Base-by-base conservation (phyloP, 495 filamentous ascomycete species). In the Aspergillus carlsbadensis region DNA sequence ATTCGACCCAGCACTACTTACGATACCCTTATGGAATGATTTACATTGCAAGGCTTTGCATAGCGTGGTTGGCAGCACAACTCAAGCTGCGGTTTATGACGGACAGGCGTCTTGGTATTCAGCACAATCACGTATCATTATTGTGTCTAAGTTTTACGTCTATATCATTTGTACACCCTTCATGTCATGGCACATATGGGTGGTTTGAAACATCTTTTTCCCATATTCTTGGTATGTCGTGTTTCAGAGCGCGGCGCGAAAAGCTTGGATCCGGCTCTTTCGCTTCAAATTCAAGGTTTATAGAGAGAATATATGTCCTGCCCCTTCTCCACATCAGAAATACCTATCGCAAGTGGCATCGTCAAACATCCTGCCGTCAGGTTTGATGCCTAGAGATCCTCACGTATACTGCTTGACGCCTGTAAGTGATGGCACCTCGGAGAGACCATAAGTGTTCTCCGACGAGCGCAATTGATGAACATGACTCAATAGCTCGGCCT, bases 51-150 rank as follows among this genome's bases (percentile, higher is more conserved):
- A 65, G 59, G 55, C 59, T 70, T 75, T 76, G 74, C 74, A 77
- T 77, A 77, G 74, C 73, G 74, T 57, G 74, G 68, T 71, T 69
- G 65, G 45, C 54, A 57, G 71, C 71, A 71, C 72, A 58, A 42
- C 68, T 67, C 66, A 60, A 64, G 59, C 67, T 70, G 61, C 66
- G 66, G 61, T 68, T 75, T 67, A 73, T 65, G 65, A 72, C 50
- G 52, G 58, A 61, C 60, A 62, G 72, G 72, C 69, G 70, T 77
- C 69, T 57, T 64, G 52, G 59, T 58, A 55, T 57, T 54, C 40
- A 60, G 49, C 58, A 61, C 21, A 46, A 41, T 35, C 43, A 52
- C 47, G 35, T 56, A 57, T 59, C 41, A 36, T 47, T 20, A 52
- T 58, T 48, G 39, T 37, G 48, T 42, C 51, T 45, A 65, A 42